Percentiles rank a stretch among this genome's conserved stretches.
These are phyloP conservation scores for Globisporangium mamillatum DNA, from an alignment of 352 stramenopile species.

Conservation along the genomic window DNA sequence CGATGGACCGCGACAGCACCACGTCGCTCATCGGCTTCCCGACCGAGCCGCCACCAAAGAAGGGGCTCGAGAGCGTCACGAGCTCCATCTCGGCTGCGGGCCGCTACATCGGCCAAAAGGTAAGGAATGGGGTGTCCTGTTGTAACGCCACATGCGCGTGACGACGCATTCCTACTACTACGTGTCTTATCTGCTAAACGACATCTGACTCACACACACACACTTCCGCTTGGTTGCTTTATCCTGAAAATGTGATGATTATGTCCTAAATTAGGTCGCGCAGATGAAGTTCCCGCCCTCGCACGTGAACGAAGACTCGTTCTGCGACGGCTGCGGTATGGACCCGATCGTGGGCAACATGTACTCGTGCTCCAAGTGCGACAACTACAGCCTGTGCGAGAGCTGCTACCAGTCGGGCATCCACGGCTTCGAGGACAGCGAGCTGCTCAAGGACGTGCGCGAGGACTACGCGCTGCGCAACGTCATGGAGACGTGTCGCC, in stretches of 20 bases:
- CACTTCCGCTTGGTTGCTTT: background rate
- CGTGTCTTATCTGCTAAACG: background rate
- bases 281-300: constrained; percentile 70
- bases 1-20: constrained; percentile 75
- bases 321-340: constrained; percentile 89
- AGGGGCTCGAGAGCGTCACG: constrained; percentile 51
- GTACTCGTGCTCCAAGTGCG: constrained; percentile 86
- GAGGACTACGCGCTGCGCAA: constrained; percentile 82
- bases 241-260: background rate
- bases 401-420: constrained; percentile 82
- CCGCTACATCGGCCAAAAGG: constrained; percentile 76
- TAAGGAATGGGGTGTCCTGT: constrained; percentile 7
- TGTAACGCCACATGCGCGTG: background rate
- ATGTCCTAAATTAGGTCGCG: constrained; percentile 34
- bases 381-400: constrained; percentile 82
- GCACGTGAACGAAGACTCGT: constrained; percentile 86
- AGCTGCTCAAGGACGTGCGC: constrained; percentile 67
- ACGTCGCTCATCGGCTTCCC: constrained; percentile 70
- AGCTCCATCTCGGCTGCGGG: constrained; percentile 69
- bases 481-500: constrained; percentile 70
- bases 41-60: constrained; percentile 34
- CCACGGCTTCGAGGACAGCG: constrained; percentile 82
- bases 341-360: constrained; percentile 86
- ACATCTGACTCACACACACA: background rate
- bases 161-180: background rate